phyloP scores from a whole-genome alignment of 768 basidiomycete genomes.

The Chalciporus sphaerocephalus region DNA sequence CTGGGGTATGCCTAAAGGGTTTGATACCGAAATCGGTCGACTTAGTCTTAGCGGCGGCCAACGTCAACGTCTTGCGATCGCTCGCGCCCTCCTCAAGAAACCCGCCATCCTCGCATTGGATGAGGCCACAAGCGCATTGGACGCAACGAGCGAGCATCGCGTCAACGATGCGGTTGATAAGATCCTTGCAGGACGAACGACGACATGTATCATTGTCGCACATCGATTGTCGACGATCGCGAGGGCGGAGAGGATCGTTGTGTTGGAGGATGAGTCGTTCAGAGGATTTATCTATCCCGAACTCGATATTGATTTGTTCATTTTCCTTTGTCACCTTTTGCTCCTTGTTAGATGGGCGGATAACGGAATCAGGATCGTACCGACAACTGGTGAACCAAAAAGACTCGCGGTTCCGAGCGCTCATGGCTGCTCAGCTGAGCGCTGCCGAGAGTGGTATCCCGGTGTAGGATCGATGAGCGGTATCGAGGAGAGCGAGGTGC shows the following conservation, averaged over 20 bases:
- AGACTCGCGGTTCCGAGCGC: constrained; percentile 75
- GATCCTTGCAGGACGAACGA: constrained; percentile 72
- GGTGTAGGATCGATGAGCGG: constrained; percentile 1
- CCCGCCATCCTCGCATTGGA: constrained; percentile 86
- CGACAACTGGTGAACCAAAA: constrained; percentile 64
- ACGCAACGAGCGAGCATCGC: constrained; percentile 83
- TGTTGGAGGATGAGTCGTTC: constrained; percentile 68
- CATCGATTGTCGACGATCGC: constrained; percentile 89
- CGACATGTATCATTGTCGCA: constrained; percentile 86
- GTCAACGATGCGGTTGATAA: constrained; percentile 86
- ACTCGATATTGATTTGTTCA: background rate
- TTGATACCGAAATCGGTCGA: constrained; percentile 65
- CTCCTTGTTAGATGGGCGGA: constrained; percentile 53
- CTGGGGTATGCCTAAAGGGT: constrained; percentile 90
- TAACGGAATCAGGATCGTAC: constrained; percentile 81
- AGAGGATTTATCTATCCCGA: background rate
- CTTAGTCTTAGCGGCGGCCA: constrained; percentile 57
- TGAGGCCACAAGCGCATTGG: constrained; percentile 85
- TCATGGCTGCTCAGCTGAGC: constrained; percentile 87
- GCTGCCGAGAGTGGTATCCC: constrained; percentile 34
- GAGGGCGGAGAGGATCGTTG: constrained; percentile 83
- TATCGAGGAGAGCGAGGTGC: background rate
- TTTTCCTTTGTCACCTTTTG: background rate
- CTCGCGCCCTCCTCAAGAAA: constrained; percentile 82
- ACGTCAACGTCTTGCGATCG: constrained; percentile 76